Conservation (phyloP, 257 asterid genomes). For the Coffea canephora region DNA sequence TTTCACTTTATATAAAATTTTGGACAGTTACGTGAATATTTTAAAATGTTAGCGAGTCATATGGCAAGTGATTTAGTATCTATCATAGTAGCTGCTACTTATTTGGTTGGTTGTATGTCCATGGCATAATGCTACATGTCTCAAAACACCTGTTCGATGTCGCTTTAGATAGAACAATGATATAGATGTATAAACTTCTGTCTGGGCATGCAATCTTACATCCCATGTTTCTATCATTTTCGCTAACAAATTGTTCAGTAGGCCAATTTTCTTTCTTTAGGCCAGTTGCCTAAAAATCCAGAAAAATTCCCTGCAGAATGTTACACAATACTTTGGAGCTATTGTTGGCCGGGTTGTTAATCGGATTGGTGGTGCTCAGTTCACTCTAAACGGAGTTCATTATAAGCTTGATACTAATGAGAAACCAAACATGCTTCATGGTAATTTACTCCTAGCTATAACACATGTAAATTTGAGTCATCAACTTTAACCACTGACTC, state of each 20-base stretch:
- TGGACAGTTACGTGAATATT: too few relatives aligned
- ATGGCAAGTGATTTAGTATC: too few relatives aligned
- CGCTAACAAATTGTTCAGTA: background rate
- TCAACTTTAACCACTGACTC: background rate
- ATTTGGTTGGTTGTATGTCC: too few relatives aligned
- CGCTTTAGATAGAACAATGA: background rate
- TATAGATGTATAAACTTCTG: background rate
- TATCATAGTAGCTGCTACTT: too few relatives aligned
- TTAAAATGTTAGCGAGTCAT: too few relatives aligned
- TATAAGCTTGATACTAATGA: constrained; percentile 75
- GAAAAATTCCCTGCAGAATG: constrained; percentile 43
- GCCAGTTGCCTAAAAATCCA: background rate
- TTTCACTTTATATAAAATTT: too few relatives aligned
- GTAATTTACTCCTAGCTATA: constrained; percentile 28
- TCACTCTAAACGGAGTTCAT: constrained; percentile 55
- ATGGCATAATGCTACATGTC: background rate
- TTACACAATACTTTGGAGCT: constrained; percentile 58
- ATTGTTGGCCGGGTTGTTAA: constrained; percentile 81
- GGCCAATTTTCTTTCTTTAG: background rate
- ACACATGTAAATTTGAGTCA: background rate
- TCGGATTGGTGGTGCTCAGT: constrained; percentile 76
- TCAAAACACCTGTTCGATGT: background rate
- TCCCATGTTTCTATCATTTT: background rate
- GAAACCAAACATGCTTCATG: constrained; percentile 65
- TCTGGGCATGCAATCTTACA: background rate